Conservation (phyloP, 2,329 filamentous ascomycete genomes). For the Dryadomyces sulphureus region DNA sequence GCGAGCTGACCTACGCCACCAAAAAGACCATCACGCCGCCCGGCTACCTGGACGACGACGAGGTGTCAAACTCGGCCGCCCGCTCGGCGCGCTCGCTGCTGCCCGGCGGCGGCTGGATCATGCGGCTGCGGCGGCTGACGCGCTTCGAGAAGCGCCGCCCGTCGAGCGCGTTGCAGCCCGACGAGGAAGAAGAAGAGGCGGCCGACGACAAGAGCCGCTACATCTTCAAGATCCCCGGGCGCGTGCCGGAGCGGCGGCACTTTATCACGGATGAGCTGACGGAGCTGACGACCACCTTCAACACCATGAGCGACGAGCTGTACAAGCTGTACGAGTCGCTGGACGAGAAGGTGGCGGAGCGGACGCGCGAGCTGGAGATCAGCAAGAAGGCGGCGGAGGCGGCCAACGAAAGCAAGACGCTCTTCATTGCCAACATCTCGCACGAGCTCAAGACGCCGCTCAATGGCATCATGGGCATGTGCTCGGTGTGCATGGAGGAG, state of each 20-base stretch:
- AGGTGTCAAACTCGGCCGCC: slow-evolving; percentile 25
- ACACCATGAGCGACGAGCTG: slow-evolving; percentile 86
- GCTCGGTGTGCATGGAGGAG: slow-evolving; percentile 83
- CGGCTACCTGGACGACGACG: slow-evolving; percentile 40
- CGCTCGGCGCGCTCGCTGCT: slow-evolving; percentile 27
- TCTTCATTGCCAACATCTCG: slow-evolving; percentile 92
- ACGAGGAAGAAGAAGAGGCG: slow-evolving; percentile 14
- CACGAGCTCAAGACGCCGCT: slow-evolving; percentile 83
- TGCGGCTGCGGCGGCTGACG: slow-evolving; percentile 17
- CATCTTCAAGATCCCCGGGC: slow-evolving; percentile 71
- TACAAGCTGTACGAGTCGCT: slow-evolving; percentile 73
- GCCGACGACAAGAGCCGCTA: slow-evolving; percentile 21
- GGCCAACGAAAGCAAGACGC: slow-evolving; percentile 92
- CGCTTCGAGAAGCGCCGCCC: neutral
- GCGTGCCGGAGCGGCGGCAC: slow-evolving; percentile 62
- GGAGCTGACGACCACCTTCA: slow-evolving; percentile 73
- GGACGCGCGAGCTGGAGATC: slow-evolving; percentile 72
- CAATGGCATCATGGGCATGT: slow-evolving; percentile 92
- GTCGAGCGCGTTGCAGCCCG: no score
- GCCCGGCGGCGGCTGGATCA: slow-evolving; percentile 28
- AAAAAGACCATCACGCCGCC: slow-evolving; percentile 56
- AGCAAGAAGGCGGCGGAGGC: slow-evolving; percentile 86
- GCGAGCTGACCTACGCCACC: slow-evolving; percentile 60
- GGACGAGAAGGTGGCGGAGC: slow-evolving; percentile 69
- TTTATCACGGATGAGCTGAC: slow-evolving; percentile 72